phyloP scores from a whole-genome alignment of 169 alveolate genomes.

The Plasmodium cynomolgi region DNA sequence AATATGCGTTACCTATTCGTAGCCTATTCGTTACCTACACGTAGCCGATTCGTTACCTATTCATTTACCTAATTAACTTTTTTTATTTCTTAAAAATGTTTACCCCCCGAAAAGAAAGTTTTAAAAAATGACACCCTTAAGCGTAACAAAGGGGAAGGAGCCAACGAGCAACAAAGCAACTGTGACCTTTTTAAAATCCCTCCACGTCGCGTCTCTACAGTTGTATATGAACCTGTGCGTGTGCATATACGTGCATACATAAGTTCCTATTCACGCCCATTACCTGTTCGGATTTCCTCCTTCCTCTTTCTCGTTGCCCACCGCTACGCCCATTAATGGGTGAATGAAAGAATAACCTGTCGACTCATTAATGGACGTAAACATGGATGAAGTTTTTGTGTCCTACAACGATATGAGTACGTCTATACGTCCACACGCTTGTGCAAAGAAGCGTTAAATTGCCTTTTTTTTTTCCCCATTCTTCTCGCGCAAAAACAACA shows the following conservation, averaged over 20 bases:
- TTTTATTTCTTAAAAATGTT: constrained; percentile 4
- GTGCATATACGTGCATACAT: background rate
- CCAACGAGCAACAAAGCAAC: background rate
- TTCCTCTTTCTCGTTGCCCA: background rate
- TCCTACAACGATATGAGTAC: constrained; percentile 73
- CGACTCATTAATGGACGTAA: constrained; percentile 14
- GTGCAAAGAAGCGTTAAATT: background rate
- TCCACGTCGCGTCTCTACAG: background rate
- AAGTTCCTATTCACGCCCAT: background rate
- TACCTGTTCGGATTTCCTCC: background rate
- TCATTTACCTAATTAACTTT: background rate
- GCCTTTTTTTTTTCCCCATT: background rate
- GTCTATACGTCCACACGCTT: background rate
- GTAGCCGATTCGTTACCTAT: background rate
- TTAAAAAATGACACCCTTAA: constrained; percentile 5
- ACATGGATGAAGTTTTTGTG: constrained; percentile 44
- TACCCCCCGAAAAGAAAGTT: background rate
- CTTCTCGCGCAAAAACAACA: background rate
- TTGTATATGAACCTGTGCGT: background rate
- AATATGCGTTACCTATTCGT: background rate
- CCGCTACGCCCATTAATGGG: background rate
- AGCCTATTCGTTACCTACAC: background rate
- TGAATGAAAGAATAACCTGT: constrained; percentile 14
- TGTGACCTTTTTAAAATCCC: background rate
- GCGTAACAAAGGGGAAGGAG: background rate